Evolutionary conservation across 2,329 filamentous ascomycete species (phyloP), one percentile per base, ranked within the genome.

Genomic region (Paraphaeosphaeria sporulosa): DNA sequence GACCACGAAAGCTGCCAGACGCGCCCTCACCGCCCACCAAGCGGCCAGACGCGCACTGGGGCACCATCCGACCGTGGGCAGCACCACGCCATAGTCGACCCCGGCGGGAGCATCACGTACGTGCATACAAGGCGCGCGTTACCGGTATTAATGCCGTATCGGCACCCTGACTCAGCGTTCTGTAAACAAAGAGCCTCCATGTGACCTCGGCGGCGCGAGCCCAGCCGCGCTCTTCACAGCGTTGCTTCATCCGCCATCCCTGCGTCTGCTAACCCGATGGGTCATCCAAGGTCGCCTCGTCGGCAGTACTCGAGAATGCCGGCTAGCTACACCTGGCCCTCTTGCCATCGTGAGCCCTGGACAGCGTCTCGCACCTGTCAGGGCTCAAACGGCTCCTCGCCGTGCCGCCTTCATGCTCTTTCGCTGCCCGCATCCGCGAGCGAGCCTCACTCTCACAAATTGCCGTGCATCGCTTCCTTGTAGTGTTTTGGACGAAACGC

Each of bases 291-390:
- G 53, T 65, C 64, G 66, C 65, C 66, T 68, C 64, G 64, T 63
- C 69, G 65, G 65, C 63, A 69, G 47, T 63, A 59, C 56, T 64
- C 57, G 47, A 50, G 55, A 59, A 58, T 70, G 63, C 61, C 67
- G 59, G 57, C 53, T 54, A 54, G 51, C 51, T 54, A 54, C 38
- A 44, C 51, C 62, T 50, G 43, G 42, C 44, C 60, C 61, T 8
- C 30, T 32, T 32, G 61, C 60, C 47, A 57, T 63, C 63, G 25
- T 60, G 51, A 51, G 46, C 57, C 55, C 50, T 54, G 43, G 25
- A 27, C 42, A 44, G 42, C 42, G 42, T 44, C 42, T 44, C 42
- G 42, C 10, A 21, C 42, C 42, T 23, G 38, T 40, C 38, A 40
- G 6, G 7, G 38, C 38, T 40, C 38, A 40, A 40, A 40, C 38